A percentile compares a stretch with the other conserved stretches of the same genome.
Conservation (phyloP, 1,284 basidiomycete genomes). For the Termitomyces sp. region DNA sequence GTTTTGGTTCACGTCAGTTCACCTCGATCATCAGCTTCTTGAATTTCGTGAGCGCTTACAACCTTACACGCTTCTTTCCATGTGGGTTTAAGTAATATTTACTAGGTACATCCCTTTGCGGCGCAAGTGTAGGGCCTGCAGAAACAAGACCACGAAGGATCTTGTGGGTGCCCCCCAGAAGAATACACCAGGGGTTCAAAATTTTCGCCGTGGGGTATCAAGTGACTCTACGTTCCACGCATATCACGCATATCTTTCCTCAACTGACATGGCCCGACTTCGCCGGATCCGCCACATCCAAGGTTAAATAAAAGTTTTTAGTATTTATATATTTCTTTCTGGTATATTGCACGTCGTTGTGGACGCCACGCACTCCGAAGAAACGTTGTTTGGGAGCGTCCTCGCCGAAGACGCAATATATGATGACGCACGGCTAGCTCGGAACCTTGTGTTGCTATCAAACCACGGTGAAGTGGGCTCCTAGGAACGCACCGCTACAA, state of each 20-base stretch:
- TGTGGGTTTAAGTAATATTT: not conserved
- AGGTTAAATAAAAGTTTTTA: not conserved
- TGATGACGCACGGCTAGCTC: not conserved
- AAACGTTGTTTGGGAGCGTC: not conserved
- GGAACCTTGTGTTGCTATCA: not conserved
- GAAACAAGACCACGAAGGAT: not conserved
- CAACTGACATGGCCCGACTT: constrained; percentile 2
- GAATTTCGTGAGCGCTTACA: not conserved
- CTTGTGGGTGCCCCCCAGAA: not conserved
- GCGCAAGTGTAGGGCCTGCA: not conserved
- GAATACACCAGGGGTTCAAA: not conserved
- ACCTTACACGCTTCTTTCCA: not conserved
- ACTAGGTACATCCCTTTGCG: not conserved
- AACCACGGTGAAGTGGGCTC: not conserved
- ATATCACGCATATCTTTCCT: not conserved
- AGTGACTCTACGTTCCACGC: not conserved
- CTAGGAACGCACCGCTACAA: constrained; percentile 7
- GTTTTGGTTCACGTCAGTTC: not conserved
- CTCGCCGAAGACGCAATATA: not conserved
- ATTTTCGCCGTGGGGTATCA: not conserved
- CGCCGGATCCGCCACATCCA: constrained; percentile 1
- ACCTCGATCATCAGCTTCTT: constrained; percentile 5
- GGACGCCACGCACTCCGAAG: not conserved
- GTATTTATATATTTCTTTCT: not conserved
- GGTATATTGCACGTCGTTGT: not conserved